Evolutionary conservation across 305 asterid species (phyloP), one percentile per base, ranked within the genome.

Genomic region (Rubia occidens): DNA sequence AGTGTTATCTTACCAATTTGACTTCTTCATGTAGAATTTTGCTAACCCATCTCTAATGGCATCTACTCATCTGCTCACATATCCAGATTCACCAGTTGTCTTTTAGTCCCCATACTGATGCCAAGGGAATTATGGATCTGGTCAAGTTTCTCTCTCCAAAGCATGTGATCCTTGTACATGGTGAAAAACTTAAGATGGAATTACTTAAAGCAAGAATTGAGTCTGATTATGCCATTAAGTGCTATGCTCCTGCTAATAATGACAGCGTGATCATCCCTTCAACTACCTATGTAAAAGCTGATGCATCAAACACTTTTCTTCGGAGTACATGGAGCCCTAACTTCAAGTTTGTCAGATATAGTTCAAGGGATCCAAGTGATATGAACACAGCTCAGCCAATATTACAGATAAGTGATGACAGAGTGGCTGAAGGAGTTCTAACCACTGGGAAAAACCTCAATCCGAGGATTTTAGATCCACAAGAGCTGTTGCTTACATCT

Each of bases 41-140:
- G 14, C 26, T 6, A 43, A 26, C 2, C 9, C 20, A 11, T 66
- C 39, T 45, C 18, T 11, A 45, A 45, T 18, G 32, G 13, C 39
- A 61, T 61, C 11, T 21, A 15, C 51, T 44, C n/a, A 14, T 73
- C 65, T 66, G 43, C 15, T 40, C 37, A 43, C 32, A 18, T 60
- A 42, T 75, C 60, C 88, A 93, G 98, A 87, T 93, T 74, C 94
- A 88, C 82, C 96, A 90, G 67, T 69, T 93, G 70, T 86, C 98
- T 18, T 93, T 93, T 73, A 93, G 98, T 80, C 90, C 93, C 54
- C 98, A 93, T 71, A 90, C 97, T n/a, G 97, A 93, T 73, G 90
- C 90, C 77, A 90, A 88, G 83, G 98, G 98, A 82, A 93, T 93
- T 70, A 80, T 88, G 88, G 98, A 93, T 81, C 88, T 93, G 37